Base-by-base conservation (phyloP, 2,329 filamentous ascomycete genomes). In the Penicillium thymicola region DNA sequence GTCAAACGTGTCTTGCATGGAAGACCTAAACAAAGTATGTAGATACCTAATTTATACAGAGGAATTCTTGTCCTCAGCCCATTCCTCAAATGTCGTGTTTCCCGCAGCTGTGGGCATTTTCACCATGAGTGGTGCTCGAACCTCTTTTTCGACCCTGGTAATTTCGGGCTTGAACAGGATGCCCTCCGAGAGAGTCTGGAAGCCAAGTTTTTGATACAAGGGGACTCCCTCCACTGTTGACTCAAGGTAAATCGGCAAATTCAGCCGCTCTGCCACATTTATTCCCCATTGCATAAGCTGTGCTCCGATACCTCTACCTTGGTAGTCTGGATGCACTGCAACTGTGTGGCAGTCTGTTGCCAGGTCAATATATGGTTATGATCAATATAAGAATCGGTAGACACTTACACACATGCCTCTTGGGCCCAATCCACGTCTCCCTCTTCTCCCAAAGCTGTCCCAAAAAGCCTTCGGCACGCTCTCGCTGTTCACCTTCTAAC, bases 191-290 rank as follows among this genome's bases (percentile, higher is more conserved):
- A 57, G 36, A 14, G 54, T 53, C 46, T 70, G 67, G 61, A 79
- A 82, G 2, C 79, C 79, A 61, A 78, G 71, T 58, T 76, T 80
- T 55, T 74, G 69, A 64, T 82, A 82, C 28, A 82, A 67, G 8
- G 67, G 67, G 37, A 73, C 67, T 0, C 76, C 77, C 5, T 72
- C 70, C 4, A 70, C 74, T 0, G 78, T 79, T 2, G 78, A 76
- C 64, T 82, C 79, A 40, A 81, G 72, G 66, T 81, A 81, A 4
- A 79, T 67, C 4, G 78, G 78, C 30, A 81, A 57, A 14, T 64
- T 64, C 21, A 71, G 64, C 16, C 71, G 36, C 9, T 54, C 52
- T 21, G 52, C 44, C 18, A 49, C n/a, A 62, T 53, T 76, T 69
- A 53, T 74, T 70, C 76, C 77, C 66, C 73, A 78, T 59, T 78